Conservation (phyloP, 2,329 filamentous ascomycete species). For the Fusarium continuum region DNA sequence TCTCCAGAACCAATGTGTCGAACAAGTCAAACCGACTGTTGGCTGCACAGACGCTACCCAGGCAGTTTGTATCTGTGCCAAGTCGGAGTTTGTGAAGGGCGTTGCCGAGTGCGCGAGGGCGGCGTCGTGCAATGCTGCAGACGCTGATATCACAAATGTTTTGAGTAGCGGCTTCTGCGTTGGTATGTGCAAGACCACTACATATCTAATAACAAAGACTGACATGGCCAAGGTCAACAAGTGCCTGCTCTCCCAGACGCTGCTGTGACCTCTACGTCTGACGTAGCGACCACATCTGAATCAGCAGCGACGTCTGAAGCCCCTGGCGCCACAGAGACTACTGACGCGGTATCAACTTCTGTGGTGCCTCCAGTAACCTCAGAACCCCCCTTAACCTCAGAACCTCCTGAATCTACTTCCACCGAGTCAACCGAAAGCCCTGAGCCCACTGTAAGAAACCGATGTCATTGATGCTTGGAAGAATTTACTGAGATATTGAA, state of each 20-base stretch:
- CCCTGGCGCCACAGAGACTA: constrained; percentile 6
- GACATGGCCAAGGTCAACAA: constrained; percentile 19
- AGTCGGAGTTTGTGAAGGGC: constrained; percentile 47
- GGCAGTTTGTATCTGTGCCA: constrained; percentile 53
- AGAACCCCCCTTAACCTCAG: constrained; percentile 2
- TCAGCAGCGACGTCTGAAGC: constrained; percentile 15
- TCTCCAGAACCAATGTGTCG: constrained; percentile 26
- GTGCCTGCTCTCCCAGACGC: constrained; percentile 17
- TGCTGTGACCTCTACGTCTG: constrained; percentile 11
- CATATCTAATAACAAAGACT: background rate
- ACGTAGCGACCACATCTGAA: constrained; percentile 7
- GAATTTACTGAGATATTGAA: constrained; percentile 4
- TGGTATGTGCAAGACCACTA: constrained; percentile 27
- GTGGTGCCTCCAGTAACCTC: constrained; percentile 6
- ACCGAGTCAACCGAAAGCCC: background rate
- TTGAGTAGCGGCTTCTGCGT: constrained; percentile 37
- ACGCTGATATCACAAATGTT: constrained; percentile 30
- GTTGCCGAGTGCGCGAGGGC: constrained; percentile 53
- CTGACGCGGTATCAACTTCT: constrained; percentile 7
- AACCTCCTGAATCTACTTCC: constrained; percentile 3
- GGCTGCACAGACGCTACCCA: constrained; percentile 45
- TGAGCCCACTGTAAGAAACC: constrained; percentile 31
- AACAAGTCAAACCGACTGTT: constrained; percentile 16
- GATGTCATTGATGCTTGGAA: background rate
- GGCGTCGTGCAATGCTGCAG: constrained; percentile 36